phyloP scores from a whole-genome alignment of 2,329 filamentous ascomycete genomes.

The Tolypocladium endophyticum region DNA sequence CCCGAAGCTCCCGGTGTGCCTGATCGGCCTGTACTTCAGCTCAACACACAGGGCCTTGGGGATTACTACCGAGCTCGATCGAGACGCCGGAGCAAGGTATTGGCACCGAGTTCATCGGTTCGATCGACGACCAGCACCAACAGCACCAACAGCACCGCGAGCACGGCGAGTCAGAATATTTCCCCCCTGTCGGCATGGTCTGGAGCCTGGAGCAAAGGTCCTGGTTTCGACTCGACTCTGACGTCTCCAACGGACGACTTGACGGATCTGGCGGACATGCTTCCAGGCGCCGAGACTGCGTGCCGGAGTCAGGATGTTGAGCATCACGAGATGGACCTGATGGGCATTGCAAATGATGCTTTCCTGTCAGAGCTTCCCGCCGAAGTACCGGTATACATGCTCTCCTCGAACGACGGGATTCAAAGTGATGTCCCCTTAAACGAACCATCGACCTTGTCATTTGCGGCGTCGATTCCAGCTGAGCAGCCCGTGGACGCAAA shows the following conservation, averaged over 20 bases:
- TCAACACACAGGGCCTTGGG: constrained; percentile 23
- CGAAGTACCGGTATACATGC: constrained; percentile 21
- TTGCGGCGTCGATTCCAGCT: neutral
- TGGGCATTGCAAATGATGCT: constrained; percentile 9
- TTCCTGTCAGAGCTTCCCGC: constrained; percentile 32
- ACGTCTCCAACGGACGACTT: constrained; percentile 34
- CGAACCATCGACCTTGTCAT: neutral
- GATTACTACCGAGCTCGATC: constrained; percentile 18
- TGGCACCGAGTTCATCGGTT: constrained; percentile 37
- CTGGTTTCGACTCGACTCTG: constrained; percentile 30
- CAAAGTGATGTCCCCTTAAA: neutral
- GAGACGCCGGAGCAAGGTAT: constrained; percentile 26
- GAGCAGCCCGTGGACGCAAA: neutral
- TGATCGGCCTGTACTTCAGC: constrained; percentile 26
- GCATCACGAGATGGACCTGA: constrained; percentile 6
- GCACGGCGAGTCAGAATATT: constrained; percentile 29
- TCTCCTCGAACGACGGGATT: neutral
- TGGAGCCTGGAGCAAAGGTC: constrained; percentile 26
- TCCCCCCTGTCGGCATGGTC: constrained; percentile 37
- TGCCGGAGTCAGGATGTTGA: constrained; percentile 11
- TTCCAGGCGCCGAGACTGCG: constrained; percentile 14
- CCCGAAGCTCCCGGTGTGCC: constrained; percentile 6
- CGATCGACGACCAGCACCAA: constrained; percentile 31
- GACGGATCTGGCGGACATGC: constrained; percentile 19
- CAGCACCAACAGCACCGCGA: constrained; percentile 26